Base-by-base conservation (phyloP, 2,329 filamentous ascomycete species). In the Stagonosporopsis tanaceti region DNA sequence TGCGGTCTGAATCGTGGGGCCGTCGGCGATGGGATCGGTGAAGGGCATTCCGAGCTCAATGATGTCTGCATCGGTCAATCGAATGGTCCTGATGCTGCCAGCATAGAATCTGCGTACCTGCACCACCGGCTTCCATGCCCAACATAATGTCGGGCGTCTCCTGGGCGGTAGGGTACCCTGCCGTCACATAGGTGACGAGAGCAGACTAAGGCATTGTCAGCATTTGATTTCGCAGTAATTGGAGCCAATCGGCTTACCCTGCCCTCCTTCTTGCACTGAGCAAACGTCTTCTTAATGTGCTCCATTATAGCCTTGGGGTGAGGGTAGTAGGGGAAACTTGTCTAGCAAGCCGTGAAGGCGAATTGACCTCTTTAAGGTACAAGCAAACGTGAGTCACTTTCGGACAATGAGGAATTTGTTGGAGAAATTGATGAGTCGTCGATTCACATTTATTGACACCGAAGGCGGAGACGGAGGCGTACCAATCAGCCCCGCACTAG, bases 21-120 rank as follows among this genome's bases (percentile, higher is more conserved):
- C 95, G 78, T 99, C 95, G 67, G 94, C 95, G 78, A 98, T 98
- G 57, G 95, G 95, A 77, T 99, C 95, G 71, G 94, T 97, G 81
- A 99, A 99, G 50, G 95, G 95, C 54, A 97, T 88, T 62, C 94
- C 95, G 66, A 99, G 87, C 79, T 99, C 95, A 71, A 99, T 96
- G 59, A 99, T 83, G 77, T 99, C 95, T 92, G 67, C 6, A 47
- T 14, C 48, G 39, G 61, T 67, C 54, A 72, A 67, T 68, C 57
- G 51, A 32, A 41, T 41, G 24, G 25, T 44, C 40, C 34, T 11
- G 8, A 37, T 38, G 42, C 47, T 47, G 42, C 53, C 52, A 27
- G 12, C 44, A 41, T 35, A 20, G 40, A 44, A 53, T 25, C 39
- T 56, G 62, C 84, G 68, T 81, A 95, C 92, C 92, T 70, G 94